A percentile compares a stretch with the other conserved stretches of the same genome.
phyloP scores from a whole-genome alignment of 371 early-diverging fungal species.

The Circinella minor region DNA sequence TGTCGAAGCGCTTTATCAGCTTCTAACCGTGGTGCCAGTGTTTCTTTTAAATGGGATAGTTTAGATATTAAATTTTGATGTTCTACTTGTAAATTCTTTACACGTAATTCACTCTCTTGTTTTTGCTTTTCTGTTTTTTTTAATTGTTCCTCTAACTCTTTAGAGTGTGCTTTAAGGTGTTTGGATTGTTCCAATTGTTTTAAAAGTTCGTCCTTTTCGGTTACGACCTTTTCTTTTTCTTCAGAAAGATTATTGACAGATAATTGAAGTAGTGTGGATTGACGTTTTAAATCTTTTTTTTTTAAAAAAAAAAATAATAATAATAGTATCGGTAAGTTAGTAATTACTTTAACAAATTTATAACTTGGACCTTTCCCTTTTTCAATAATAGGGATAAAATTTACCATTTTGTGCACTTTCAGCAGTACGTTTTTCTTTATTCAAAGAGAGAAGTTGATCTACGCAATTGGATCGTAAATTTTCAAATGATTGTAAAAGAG shows the following conservation, averaged over 20 bases:
- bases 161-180: neutral
- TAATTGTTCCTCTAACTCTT: conserved; percentile 9
- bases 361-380: too few relatives aligned
- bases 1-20: conserved; percentile 47
- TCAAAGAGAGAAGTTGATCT: conserved; percentile 10
- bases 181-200: conserved; percentile 12
- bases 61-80: conserved; percentile 42
- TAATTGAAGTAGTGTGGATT: conserved; percentile 45
- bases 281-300: conserved; percentile 40
- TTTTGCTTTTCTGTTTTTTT: conserved; percentile 23
- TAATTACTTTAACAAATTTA: too few relatives aligned
- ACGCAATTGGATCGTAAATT: conserved; percentile 29
- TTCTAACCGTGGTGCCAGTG: conserved; percentile 44
- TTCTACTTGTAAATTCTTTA: conserved; percentile 44
- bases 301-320: too few relatives aligned
- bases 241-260: conserved; percentile 38
- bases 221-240: conserved; percentile 38
- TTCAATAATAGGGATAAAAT: too few relatives aligned
- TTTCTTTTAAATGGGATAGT: conserved; percentile 46
- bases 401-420: conserved; percentile 13
- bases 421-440: conserved; percentile 4
- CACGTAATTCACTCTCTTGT: conserved; percentile 23
- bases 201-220: conserved; percentile 38
- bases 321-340: too few relatives aligned
- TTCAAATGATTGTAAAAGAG: conserved; percentile 32